Conservation (phyloP, 202 grass and related monocot genomes). For the Carex sylvatica region DNA sequence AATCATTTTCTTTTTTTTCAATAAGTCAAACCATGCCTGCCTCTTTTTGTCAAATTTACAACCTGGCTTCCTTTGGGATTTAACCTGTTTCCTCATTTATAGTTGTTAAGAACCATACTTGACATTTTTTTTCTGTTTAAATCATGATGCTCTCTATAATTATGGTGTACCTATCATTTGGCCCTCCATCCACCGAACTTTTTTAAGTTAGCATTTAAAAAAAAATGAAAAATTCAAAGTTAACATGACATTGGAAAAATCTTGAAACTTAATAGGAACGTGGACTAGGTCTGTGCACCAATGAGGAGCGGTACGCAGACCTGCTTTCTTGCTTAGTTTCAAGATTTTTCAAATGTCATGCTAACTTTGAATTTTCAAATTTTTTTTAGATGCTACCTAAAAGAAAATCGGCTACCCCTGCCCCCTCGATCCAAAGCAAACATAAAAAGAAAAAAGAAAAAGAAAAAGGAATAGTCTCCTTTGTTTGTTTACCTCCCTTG, state of each 20-base stretch:
- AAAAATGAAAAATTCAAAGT: too few species aligned
- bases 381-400: too few species aligned
- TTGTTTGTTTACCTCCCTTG: not conserved
- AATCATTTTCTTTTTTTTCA: not conserved
- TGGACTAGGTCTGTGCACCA: too few species aligned
- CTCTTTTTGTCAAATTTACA: not conserved
- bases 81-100: conserved; percentile 1
- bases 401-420: too few species aligned
- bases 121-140: not conserved
- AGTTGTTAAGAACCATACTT: not conserved
- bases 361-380: too few species aligned
- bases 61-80: not conserved
- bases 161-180: not conserved
- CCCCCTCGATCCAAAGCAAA: not conserved
- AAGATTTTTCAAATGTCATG: too few species aligned
- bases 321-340: too few species aligned
- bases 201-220: too few species aligned
- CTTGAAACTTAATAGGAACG: too few species aligned
- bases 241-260: too few species aligned
- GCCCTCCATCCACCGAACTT: not conserved
- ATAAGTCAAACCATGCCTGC: not conserved
- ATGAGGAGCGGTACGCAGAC: too few species aligned
- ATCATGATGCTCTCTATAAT: not conserved
- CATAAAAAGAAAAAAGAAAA: not conserved
- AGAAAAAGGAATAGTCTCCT: not conserved